phyloP scores from a whole-genome alignment of 2,329 filamentous ascomycete species.

The Cladorrhinum sp. region DNA sequence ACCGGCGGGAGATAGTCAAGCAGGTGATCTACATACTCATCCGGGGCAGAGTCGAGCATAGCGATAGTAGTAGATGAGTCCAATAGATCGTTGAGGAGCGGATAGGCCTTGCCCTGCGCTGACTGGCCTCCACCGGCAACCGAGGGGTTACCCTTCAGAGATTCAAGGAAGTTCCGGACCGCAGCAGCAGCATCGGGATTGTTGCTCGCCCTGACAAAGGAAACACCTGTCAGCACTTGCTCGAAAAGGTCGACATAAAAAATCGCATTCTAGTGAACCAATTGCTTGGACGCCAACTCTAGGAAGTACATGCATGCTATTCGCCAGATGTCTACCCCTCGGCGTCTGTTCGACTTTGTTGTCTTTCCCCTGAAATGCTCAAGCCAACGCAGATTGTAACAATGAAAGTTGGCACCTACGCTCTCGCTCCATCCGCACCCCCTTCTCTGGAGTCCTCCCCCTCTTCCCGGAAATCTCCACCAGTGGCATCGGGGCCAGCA shows the following conservation, averaged over 20 bases:
- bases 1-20: slow-evolving; percentile 75
- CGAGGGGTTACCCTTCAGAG: slow-evolving; percentile 60
- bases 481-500: slow-evolving; percentile 81
- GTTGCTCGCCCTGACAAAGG: slow-evolving; percentile 20
- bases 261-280: slow-evolving; percentile 17
- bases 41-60: slow-evolving; percentile 63
- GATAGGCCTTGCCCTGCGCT: slow-evolving; percentile 64
- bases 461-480: slow-evolving; percentile 87
- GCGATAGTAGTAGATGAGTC: slow-evolving; percentile 74
- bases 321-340: slow-evolving; percentile 17
- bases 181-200: slow-evolving; percentile 65
- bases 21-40: slow-evolving; percentile 68
- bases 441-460: slow-evolving; percentile 85
- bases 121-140: slow-evolving; percentile 31
- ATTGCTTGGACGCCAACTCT: slow-evolving; percentile 19
- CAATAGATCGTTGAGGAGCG: slow-evolving; percentile 82
- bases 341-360: neutral
- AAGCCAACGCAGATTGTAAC: slow-evolving; percentile 21
- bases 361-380: neutral
- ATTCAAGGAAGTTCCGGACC: slow-evolving; percentile 86
- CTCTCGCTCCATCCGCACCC: slow-evolving; percentile 94
- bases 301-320: slow-evolving; percentile 28
- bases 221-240: slow-evolving; percentile 19
- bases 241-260: neutral
- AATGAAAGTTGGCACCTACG: slow-evolving; percentile 71